These are phyloP conservation scores for Fusarium sp. DNA, from an alignment of 2,329 filamentous ascomycete genomes.

Conservation along the genomic window DNA sequence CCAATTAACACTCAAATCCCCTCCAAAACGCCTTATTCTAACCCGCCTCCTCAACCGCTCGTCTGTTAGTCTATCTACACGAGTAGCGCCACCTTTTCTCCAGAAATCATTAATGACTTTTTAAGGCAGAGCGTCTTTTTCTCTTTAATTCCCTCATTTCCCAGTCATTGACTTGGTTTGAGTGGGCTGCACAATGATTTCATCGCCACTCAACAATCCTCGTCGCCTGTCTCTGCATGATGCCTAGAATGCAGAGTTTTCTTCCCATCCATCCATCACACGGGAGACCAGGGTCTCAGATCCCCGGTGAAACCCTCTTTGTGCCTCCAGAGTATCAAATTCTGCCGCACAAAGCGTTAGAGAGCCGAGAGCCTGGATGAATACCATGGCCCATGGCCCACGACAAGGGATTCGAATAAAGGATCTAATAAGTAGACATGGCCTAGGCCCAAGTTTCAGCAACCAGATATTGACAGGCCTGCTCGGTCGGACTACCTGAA, in stretches of 20 bases:
- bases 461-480: slow-evolving; percentile 21
- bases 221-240: slow-evolving; percentile 9
- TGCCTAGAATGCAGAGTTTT: slow-evolving; percentile 35
- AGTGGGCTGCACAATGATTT: slow-evolving; percentile 25
- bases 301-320: slow-evolving; percentile 29
- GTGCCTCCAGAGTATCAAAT: slow-evolving; percentile 25
- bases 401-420: slow-evolving; percentile 16
- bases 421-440: slow-evolving; percentile 6
- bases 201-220: slow-evolving; percentile 22
- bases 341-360: slow-evolving; percentile 13
- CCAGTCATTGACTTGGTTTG: background rate
- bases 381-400: slow-evolving; percentile 9
- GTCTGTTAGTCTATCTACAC: background rate
- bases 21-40: slow-evolving; percentile 6
- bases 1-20: slow-evolving; percentile 1
- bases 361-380: background rate
- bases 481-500: slow-evolving; percentile 30
- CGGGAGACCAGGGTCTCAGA: slow-evolving; percentile 21
- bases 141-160: slow-evolving; percentile 35
- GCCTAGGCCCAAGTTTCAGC: slow-evolving; percentile 28
- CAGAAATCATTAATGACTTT: slow-evolving; percentile 4
- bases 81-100: slow-evolving; percentile 13
- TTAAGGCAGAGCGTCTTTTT: slow-evolving; percentile 5
- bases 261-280: slow-evolving; percentile 14
- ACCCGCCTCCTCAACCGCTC: background rate